phyloP scores from a whole-genome alignment of 805 yeast genomes.

The Vanderwaltozyma yarrowii region DNA sequence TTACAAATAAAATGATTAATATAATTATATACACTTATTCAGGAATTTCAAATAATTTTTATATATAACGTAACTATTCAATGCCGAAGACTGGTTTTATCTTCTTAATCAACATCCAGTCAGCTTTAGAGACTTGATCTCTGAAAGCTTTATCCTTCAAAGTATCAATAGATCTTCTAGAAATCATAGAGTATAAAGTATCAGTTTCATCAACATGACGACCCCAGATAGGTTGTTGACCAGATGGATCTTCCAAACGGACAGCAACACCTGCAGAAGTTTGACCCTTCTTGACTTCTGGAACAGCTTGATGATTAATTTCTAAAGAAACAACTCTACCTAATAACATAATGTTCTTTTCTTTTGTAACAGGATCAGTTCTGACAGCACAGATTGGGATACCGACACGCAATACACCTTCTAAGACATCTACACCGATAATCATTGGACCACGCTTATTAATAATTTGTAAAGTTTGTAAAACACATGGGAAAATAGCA shows the following conservation, averaged over 20 bases:
- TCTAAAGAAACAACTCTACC: slow-evolving; percentile 92
- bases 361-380: slow-evolving; percentile 74
- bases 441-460: slow-evolving; percentile 99
- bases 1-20: background rate
- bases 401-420: slow-evolving; percentile 82
- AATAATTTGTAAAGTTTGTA: slow-evolving; percentile 90
- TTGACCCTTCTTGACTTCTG: slow-evolving; percentile 82
- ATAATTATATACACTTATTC: background rate
- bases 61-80: slow-evolving; percentile 22
- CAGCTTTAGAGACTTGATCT: slow-evolving; percentile 86
- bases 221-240: slow-evolving; percentile 97
- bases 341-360: slow-evolving; percentile 51
- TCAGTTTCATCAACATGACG: slow-evolving; percentile 96
- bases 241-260: slow-evolving; percentile 87
- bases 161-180: slow-evolving; percentile 90
- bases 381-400: slow-evolving; percentile 95
- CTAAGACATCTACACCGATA: slow-evolving; percentile 94
- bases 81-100: slow-evolving; percentile 85
- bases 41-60: background rate
- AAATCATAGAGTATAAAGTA: slow-evolving; percentile 75
- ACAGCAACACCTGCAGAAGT: slow-evolving; percentile 98
- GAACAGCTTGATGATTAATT: slow-evolving; percentile 83
- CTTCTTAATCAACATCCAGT: slow-evolving; percentile 86
- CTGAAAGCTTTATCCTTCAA: slow-evolving; percentile 97
- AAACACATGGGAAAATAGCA: slow-evolving; percentile 91